Evolutionary conservation across 352 stramenopile species (phyloP), one percentile per base, ranked within the genome.

Genomic region (Blastocystis sp.): DNA sequence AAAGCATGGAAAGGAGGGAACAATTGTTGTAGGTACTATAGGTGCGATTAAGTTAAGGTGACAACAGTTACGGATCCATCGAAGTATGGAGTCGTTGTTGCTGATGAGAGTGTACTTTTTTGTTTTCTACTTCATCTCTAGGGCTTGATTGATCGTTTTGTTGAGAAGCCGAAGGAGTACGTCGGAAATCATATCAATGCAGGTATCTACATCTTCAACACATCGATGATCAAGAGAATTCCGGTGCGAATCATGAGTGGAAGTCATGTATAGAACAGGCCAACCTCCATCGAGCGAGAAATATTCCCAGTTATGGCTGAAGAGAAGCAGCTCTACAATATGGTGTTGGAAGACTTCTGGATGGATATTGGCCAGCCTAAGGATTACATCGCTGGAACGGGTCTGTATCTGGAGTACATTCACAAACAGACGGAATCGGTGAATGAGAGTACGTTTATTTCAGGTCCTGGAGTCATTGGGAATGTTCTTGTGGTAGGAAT

Each of bases 301-400:
- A 91, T 95, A 49, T 95, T 95, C 88, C 93, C 93, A 37, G 91
- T 93, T 67, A 95, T 95, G 92, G 93, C 93, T 12, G 92, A 91
- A 12, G 93, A 95, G 59, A 92, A 92, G 52, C 93, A 94, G 67
- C 75, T 95, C 7, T 95, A 89, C 88, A 92, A 92, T 52, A 94
- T 95, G 92, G 89, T 93, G 59, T 85, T 95, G 58, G 91, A 91
- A 1, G 93, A 92, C 16, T 95, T 95, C 89, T 95, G 93, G 93
- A 95, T 95, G 92, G 93, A 95, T 63, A 93, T 95, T 52, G 93
- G 93, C 14, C 92, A 95, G 90, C 93, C 93, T 49, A 95, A 94
- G 89, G 89, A 95, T 88, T 95, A 94, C 65, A 85, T 95, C 9
- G 90, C 92, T 51, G 93, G 93, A 71, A 94, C 94, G 91, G 94